These are phyloP conservation scores for Cryptosporidium canis DNA, from an alignment of 169 alveolate genomes.

Conservation along the genomic window DNA sequence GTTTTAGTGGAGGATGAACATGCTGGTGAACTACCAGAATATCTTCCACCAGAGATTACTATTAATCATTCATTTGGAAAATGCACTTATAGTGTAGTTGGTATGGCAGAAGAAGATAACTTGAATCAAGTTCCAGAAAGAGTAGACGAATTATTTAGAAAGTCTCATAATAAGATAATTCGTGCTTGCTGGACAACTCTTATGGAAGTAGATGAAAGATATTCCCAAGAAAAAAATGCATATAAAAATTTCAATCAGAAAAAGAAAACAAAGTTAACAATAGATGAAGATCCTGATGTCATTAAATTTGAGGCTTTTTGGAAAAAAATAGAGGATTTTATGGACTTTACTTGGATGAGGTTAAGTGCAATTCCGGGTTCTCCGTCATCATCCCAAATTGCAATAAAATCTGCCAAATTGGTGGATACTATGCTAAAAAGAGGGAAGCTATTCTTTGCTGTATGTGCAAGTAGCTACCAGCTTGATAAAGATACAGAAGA, in stretches of 20 bases:
- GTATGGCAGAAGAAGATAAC: constrained; percentile 71
- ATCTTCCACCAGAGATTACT: constrained; percentile 38
- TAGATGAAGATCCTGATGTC: constrained; percentile 63
- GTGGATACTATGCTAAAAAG: constrained; percentile 12
- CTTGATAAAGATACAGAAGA: constrained; percentile 31
- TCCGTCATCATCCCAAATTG: constrained; percentile 69
- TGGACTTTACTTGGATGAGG: constrained; percentile 51
- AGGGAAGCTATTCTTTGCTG: not conserved
- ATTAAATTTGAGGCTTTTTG: constrained; percentile 38
- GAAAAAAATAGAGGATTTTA: constrained; percentile 25
- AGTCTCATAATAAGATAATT: constrained; percentile 37
- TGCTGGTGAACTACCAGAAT: constrained; percentile 31
- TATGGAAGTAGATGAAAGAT: constrained; percentile 30
- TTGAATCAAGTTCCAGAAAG: constrained; percentile 43
- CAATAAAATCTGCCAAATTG: constrained; percentile 8
- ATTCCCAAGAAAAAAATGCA: not conserved
- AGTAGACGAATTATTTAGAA: constrained; percentile 46
- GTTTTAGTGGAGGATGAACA: constrained; percentile 46
- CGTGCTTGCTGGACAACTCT: constrained; percentile 57
- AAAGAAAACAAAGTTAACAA: constrained; percentile 1
- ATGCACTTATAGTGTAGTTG: constrained; percentile 33
- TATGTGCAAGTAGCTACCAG: constrained; percentile 48
- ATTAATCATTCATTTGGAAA: constrained; percentile 62
- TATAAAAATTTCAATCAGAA: not conserved
- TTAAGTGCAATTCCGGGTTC: constrained; percentile 70